Conservation (phyloP, 805 yeast species). For the Nakazawaea peltata region DNA sequence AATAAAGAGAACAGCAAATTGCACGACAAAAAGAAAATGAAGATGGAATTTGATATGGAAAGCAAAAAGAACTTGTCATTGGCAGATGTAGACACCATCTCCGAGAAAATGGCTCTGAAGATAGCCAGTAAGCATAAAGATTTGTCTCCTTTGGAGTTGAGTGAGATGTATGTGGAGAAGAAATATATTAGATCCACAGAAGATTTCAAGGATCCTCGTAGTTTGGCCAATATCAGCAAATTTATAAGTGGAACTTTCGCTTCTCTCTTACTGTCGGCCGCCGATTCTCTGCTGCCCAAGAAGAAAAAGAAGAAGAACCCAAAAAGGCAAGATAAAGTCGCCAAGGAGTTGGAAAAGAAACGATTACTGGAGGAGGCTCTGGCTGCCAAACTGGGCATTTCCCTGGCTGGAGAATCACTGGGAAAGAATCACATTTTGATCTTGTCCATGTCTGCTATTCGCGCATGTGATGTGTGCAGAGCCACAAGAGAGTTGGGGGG, state of each 20-base stretch:
- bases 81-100: constrained; percentile 50
- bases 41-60: constrained; percentile 56
- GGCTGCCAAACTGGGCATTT: neutral
- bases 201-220: constrained; percentile 45
- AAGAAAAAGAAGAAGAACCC: constrained; percentile 17
- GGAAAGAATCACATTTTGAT: constrained; percentile 43
- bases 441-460: constrained; percentile 67
- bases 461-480: constrained; percentile 82
- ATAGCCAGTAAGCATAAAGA: constrained; percentile 56
- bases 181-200: constrained; percentile 54
- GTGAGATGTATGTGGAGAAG: constrained; percentile 51
- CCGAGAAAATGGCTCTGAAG: constrained; percentile 57
- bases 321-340: constrained; percentile 18
- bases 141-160: constrained; percentile 66
- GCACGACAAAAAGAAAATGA: constrained; percentile 56
- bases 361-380: constrained; percentile 12
- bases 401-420: constrained; percentile 18
- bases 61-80: constrained; percentile 48
- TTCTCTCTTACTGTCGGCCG: constrained; percentile 33
- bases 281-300: constrained; percentile 17
- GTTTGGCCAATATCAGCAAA: constrained; percentile 42
- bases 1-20: constrained; percentile 31
- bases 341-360: constrained; percentile 19
- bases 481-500: constrained; percentile 47
- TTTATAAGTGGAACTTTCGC: constrained; percentile 46